Percentiles rank a stretch among this genome's conserved stretches.
These are phyloP conservation scores for Saksenaea vasiformis DNA, from an alignment of 371 early-diverging fungal genomes.

Conservation along the genomic window DNA sequence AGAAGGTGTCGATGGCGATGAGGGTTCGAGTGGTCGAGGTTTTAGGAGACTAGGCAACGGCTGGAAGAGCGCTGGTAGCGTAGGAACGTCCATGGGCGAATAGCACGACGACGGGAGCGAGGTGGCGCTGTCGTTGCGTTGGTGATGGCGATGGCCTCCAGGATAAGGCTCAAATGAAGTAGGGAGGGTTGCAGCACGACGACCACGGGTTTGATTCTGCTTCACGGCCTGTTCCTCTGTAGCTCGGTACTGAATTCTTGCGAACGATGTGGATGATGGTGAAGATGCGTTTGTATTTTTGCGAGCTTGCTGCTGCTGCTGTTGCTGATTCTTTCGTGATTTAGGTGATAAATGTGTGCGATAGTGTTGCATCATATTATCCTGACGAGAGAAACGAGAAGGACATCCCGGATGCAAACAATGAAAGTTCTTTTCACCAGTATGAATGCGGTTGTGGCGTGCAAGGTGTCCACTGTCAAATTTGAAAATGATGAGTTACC, in stretches of 20 bases:
- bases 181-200: conserved; percentile 5
- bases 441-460: conserved; percentile 86
- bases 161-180: conserved; percentile 4
- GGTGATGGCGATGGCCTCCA: neutral
- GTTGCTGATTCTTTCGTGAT: conserved; percentile 51
- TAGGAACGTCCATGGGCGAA: neutral
- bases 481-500: conserved; percentile 1
- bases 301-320: conserved; percentile 15
- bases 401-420: conserved; percentile 78
- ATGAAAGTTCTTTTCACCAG: conserved; percentile 86
- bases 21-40: conserved; percentile 12
- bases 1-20: conserved; percentile 3
- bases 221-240: conserved; percentile 11
- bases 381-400: conserved; percentile 84
- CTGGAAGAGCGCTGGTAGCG: conserved; percentile 17
- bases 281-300: conserved; percentile 13
- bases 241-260: conserved; percentile 16
- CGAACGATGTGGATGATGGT: conserved; percentile 17
- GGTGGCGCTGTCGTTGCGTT: neutral
- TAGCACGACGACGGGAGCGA: conserved; percentile 20
- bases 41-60: conserved; percentile 8
- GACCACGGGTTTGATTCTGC: conserved; percentile 10
- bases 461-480: conserved; percentile 75
- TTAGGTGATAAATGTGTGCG: conserved; percentile 76
- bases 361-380: conserved; percentile 89